phyloP scores from a whole-genome alignment of 176 grass and related monocot species.

The Pontederia crassipes region DNA sequence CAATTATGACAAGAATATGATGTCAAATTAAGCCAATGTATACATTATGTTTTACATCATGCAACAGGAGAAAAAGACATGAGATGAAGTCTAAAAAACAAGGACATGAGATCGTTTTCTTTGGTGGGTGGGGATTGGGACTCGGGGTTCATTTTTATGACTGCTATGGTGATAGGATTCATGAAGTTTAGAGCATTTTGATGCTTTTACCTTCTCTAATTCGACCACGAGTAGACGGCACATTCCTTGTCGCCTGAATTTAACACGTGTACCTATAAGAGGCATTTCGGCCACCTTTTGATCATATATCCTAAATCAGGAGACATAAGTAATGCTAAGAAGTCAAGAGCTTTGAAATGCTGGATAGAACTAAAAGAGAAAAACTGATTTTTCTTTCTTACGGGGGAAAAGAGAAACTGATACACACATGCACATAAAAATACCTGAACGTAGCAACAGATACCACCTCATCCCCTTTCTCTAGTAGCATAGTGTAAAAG shows the following conservation, averaged over 20 bases:
- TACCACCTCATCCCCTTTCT: constrained; percentile 55
- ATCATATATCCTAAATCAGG: constrained; percentile 49
- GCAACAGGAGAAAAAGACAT: not conserved
- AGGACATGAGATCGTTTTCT: not conserved
- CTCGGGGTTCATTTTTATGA: not conserved
- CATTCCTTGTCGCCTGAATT: constrained; percentile 44
- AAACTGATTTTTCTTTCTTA: constrained; percentile 50
- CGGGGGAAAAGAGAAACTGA: constrained; percentile 43
- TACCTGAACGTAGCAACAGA: constrained; percentile 67
- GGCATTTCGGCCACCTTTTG: constrained; percentile 64
- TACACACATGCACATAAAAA: too few relatives aligned
- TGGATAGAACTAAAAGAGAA: not conserved
- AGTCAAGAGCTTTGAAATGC: constrained; percentile 2
- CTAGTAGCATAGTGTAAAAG: constrained; percentile 59
- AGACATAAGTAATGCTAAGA: constrained; percentile 7
- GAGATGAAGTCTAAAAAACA: not conserved
- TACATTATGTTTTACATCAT: too few relatives aligned
- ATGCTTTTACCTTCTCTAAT: constrained; percentile 48
- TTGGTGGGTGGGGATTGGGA: not conserved
- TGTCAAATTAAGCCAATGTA: too few relatives aligned
- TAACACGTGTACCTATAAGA: constrained; percentile 45
- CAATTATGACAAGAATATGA: too few relatives aligned
- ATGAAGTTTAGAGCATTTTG: not conserved
- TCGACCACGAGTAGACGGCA: constrained; percentile 46
- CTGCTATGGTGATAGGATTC: not conserved